phyloP scores from a whole-genome alignment of 441 rosid species.

The Corymbia citriodora region DNA sequence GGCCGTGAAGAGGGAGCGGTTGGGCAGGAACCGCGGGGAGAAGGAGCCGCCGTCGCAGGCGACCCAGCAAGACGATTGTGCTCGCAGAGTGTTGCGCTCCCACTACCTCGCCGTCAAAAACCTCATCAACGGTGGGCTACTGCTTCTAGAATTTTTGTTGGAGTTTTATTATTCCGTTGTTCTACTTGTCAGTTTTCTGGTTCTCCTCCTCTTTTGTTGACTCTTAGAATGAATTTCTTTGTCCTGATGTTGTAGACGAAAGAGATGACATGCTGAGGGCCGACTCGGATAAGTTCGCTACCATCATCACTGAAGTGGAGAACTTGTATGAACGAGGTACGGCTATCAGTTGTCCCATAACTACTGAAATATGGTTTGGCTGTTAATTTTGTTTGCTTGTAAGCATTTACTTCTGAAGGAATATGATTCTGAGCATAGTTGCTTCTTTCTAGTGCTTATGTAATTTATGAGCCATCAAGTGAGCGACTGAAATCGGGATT shows the following conservation, averaged over 20 bases:
- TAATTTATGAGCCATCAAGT: neutral
- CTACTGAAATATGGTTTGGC: neutral
- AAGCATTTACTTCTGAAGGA: neutral
- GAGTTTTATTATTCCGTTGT: neutral
- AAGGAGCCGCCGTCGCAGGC: neutral
- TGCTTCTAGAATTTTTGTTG: neutral
- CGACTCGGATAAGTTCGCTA: conserved; percentile 9
- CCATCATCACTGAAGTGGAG: conserved; percentile 15
- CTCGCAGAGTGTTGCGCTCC: conserved; percentile 13
- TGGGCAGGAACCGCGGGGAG: neutral
- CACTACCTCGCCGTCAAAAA: conserved; percentile 11
- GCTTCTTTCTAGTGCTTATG: neutral
- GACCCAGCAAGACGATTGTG: neutral
- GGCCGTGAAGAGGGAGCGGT: conserved; percentile 5
- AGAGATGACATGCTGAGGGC: conserved; percentile 12
- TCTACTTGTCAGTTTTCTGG: neutral
- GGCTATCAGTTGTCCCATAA: neutral
- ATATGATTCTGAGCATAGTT: neutral
- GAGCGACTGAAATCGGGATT: neutral
- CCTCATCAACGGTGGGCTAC: conserved; percentile 8
- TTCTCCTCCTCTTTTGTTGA: neutral
- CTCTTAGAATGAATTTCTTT: neutral
- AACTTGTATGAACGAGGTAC: conserved; percentile 11
- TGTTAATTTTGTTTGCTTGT: neutral
- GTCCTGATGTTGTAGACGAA: neutral